Percentiles rank a stretch among this genome's conserved stretches.
These are phyloP conservation scores for Aspergillus thermomutatus DNA, from an alignment of 2,329 filamentous ascomycete genomes.

Conservation along the genomic window DNA sequence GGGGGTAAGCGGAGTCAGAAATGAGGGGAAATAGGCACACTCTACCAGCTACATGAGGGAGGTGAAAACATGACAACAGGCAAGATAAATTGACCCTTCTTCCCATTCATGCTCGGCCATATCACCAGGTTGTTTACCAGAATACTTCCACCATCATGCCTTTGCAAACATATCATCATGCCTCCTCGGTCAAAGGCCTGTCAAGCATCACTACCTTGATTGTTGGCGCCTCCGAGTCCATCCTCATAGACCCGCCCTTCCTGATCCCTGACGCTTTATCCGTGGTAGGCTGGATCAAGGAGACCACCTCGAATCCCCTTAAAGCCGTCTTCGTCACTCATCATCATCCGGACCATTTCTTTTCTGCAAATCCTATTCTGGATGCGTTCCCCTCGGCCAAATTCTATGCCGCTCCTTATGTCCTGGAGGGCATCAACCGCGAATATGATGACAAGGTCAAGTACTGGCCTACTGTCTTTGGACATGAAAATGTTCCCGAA, in stretches of 20 bases:
- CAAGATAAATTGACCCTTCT: not conserved
- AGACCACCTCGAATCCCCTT: slow-evolving; percentile 20
- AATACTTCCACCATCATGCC: not conserved
- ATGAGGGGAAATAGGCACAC: not conserved
- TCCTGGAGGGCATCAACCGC: slow-evolving; percentile 30
- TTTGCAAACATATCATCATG: slow-evolving; percentile 13
- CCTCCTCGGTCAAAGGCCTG: slow-evolving; percentile 23
- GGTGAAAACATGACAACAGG: too few species aligned
- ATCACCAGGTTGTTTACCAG: not conserved
- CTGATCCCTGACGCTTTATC: slow-evolving; percentile 28
- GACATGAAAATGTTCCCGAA: slow-evolving; percentile 25
- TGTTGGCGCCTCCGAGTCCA: slow-evolving; percentile 13
- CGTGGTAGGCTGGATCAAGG: slow-evolving; percentile 25
- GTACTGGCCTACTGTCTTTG: slow-evolving; percentile 29
- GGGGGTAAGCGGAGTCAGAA: not conserved
- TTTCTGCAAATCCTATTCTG: slow-evolving; percentile 29
- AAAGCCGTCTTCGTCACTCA: slow-evolving; percentile 33
- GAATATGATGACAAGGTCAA: slow-evolving; percentile 33
- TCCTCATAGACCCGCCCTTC: slow-evolving; percentile 32
- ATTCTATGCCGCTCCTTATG: slow-evolving; percentile 23
- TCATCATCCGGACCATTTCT: slow-evolving; percentile 36
- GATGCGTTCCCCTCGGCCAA: slow-evolving; percentile 22
- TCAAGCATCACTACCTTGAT: slow-evolving; percentile 27
- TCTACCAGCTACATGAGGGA: not conserved
- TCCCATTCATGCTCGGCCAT: not conserved